phyloP scores from a whole-genome alignment of 768 basidiomycete genomes.

The Suillus americanus region DNA sequence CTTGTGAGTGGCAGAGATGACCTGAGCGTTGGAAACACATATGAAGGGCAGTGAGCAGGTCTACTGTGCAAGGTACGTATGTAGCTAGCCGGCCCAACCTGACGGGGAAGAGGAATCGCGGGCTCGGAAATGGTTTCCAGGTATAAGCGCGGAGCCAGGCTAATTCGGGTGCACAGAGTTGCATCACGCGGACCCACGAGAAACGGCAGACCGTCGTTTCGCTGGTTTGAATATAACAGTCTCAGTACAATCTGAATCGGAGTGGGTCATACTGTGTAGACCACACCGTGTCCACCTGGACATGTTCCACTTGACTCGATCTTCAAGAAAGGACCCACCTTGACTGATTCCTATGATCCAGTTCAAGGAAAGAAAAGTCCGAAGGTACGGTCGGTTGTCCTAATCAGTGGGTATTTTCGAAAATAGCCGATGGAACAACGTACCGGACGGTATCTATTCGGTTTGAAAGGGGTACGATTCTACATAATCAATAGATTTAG shows the following conservation, averaged over 20 bases:
- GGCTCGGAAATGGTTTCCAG: background rate
- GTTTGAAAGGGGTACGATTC: background rate
- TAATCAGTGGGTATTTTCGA: background rate
- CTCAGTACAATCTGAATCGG: background rate
- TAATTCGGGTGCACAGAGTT: background rate
- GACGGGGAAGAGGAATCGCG: background rate
- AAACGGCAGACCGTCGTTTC: background rate
- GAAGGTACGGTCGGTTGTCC: background rate
- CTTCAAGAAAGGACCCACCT: too few species aligned
- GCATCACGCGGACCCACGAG: conserved; percentile 4
- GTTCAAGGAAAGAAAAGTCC: background rate
- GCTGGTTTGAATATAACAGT: background rate
- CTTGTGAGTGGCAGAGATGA: background rate
- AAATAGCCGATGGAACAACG: background rate
- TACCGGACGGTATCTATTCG: background rate
- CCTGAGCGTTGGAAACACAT: background rate
- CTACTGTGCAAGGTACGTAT: background rate
- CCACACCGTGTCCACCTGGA: background rate
- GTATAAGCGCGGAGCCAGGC: conserved; percentile 2
- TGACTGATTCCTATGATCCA: too few species aligned
- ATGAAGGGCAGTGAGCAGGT: background rate
- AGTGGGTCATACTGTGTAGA: background rate
- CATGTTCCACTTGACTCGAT: too few species aligned
- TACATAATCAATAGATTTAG: background rate
- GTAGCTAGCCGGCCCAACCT: background rate